Evolutionary conservation across 805 yeast species (phyloP), one percentile per base, ranked within the genome.

Genomic region (Zygosaccharomyces kombuchaensis): DNA sequence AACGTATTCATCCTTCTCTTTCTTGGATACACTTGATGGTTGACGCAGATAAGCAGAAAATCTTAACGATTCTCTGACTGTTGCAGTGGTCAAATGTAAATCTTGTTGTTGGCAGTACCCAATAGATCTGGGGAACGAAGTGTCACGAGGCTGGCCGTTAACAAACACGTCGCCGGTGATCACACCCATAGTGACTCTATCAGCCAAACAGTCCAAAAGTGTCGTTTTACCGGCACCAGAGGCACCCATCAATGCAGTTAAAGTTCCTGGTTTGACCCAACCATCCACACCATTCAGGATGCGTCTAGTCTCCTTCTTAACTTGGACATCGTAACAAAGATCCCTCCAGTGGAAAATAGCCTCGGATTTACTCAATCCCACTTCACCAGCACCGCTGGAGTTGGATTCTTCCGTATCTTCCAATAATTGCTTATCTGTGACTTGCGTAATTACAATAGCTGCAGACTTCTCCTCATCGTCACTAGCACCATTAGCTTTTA

Each of bases 171-270:
- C 82, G 60, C 84, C 84, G 40, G 85, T 74, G 45, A 84, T 81
- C 44, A 79, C 79, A 68, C 90, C 90, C 67, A 76, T 71, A 13
- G 84, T 80, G 42, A 81, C 77, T 64, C 89, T 76, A 57, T 80
- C 82, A 31, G 87, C 83, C 56, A 84, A 71, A 58, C 82, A 81
- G 68, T 83, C 84, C 55, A 83, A 70, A 48, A 83, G 69, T 6
- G 89, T 83, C 14, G 90, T 84, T 60, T 83, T 83, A 73, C 90
- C 90, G 48, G 90, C 89, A 69, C 89, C 89, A 34, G 88, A 80
- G 13, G 83, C 81, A 55, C 88, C 87, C 84, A 80, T 80, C 42
- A 81, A 66, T 4, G 93, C 93, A 43, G 91, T 85, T 59, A 85
- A 68, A 38, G 88, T 83, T 53, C 90, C 90, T 8, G 90, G 90